Conservation (phyloP, 2,329 filamentous ascomycete genomes). For the Capronia americana region DNA sequence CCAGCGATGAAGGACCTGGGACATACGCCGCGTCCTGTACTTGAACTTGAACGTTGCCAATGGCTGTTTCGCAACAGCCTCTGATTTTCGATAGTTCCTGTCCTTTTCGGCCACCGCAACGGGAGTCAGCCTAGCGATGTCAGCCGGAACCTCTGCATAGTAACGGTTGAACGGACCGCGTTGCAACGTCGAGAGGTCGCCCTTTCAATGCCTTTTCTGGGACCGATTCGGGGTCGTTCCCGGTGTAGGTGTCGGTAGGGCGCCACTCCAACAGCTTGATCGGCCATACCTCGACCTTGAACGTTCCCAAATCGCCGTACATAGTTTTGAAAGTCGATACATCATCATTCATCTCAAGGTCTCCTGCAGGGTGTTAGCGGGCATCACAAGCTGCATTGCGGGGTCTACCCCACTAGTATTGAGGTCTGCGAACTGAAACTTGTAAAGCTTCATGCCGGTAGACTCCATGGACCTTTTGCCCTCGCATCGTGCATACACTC, state of each 20-base stretch:
- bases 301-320: slow-evolving; percentile 23
- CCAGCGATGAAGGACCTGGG: not conserved
- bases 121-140: slow-evolving; percentile 8
- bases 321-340: slow-evolving; percentile 1
- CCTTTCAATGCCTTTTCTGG: slow-evolving; percentile 41
- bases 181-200: slow-evolving; percentile 38
- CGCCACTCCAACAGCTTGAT: slow-evolving; percentile 5
- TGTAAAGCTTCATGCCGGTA: slow-evolving; percentile 15
- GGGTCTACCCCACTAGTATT: slow-evolving; percentile 17
- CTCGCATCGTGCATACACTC: slow-evolving; percentile 3
- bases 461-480: slow-evolving; percentile 19
- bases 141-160: not conserved
- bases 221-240: slow-evolving; percentile 28
- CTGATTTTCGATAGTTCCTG: not conserved
- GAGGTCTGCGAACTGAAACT: slow-evolving; percentile 36
- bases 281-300: slow-evolving; percentile 22
- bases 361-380: slow-evolving; percentile 9
- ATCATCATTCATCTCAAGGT: slow-evolving; percentile 14
- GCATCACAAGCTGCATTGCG: not conserved
- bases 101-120: not conserved
- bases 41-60: slow-evolving; percentile 41
- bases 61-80: not conserved
- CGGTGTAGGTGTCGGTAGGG: not conserved
- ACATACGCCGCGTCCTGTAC: slow-evolving; percentile 40
- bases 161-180: slow-evolving; percentile 24